Percentiles rank a stretch among this genome's conserved stretches.
Conservation (phyloP, 129 eudicot genomes). For the Cynara cardunculus region DNA sequence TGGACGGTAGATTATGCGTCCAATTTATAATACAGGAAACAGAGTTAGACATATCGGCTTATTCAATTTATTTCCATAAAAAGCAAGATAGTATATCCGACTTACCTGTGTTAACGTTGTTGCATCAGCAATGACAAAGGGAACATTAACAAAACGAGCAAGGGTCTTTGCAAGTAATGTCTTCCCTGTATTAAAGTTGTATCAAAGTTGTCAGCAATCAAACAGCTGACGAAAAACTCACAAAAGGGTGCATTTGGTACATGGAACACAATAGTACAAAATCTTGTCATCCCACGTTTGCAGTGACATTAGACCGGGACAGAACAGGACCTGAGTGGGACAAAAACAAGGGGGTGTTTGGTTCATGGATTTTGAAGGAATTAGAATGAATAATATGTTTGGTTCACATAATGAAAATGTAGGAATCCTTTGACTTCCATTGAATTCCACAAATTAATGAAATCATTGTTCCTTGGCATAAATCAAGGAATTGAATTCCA, state of each 20-base stretch:
- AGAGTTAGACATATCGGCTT: neutral
- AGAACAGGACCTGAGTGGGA: neutral
- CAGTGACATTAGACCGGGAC: neutral
- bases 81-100: neutral
- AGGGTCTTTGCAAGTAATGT: slow-evolving; percentile 91
- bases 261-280: neutral
- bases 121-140: slow-evolving; percentile 94
- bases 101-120: slow-evolving; percentile 87
- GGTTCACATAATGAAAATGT: too few species aligned
- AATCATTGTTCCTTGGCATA: too few species aligned
- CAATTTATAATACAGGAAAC: neutral
- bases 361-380: too few species aligned
- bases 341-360: too few species aligned
- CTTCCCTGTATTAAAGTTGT: slow-evolving; percentile 53
- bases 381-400: too few species aligned
- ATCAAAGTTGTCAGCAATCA: slow-evolving; percentile 4
- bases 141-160: slow-evolving; percentile 95
- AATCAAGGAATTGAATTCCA: too few species aligned
- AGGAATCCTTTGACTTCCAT: too few species aligned
- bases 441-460: too few species aligned
- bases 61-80: neutral
- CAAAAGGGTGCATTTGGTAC: neutral
- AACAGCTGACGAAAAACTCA: neutral
- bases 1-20: neutral
- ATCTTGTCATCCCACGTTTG: neutral